Percentiles rank a stretch among this genome's conserved stretches.
Conservation (phyloP, 192 early-diverging fungal genomes). For the Entophlyctis luteolus region DNA sequence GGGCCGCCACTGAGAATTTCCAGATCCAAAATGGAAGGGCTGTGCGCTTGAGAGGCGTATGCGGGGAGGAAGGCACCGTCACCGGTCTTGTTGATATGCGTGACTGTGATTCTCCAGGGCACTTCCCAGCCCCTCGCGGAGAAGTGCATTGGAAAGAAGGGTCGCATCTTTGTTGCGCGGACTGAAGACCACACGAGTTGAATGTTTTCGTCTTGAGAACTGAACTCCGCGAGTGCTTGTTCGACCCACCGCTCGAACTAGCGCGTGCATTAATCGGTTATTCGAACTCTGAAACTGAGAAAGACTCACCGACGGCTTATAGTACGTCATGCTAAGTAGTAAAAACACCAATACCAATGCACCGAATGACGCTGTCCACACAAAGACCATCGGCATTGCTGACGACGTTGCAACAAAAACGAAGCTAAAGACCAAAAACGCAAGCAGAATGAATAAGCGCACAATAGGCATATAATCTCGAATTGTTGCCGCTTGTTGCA, state of each 20-base stretch:
- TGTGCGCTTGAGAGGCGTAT: no score
- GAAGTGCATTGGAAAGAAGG: slow-evolving; percentile 9
- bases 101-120: slow-evolving; percentile 9
- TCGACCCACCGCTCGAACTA: slow-evolving; percentile 15
- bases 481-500: background rate
- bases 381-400: background rate
- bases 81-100: slow-evolving; percentile 20
- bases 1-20: no score
- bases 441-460: background rate
- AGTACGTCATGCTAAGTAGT: background rate
- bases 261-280: background rate
- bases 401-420: slow-evolving; percentile 5
- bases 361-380: background rate
- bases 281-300: no score
- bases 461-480: background rate
- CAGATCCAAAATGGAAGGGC: no score
- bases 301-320: background rate
- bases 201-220: slow-evolving; percentile 11
- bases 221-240: background rate
- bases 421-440: slow-evolving; percentile 2
- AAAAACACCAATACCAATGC: slow-evolving; percentile 1
- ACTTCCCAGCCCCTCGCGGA: background rate
- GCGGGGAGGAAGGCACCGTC: slow-evolving; percentile 9
- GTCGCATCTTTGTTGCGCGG: slow-evolving; percentile 14
- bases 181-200: slow-evolving; percentile 8